Base-by-base conservation (phyloP, 2,329 filamentous ascomycete species). In the Stachybotrys chlorohalonatus region DNA sequence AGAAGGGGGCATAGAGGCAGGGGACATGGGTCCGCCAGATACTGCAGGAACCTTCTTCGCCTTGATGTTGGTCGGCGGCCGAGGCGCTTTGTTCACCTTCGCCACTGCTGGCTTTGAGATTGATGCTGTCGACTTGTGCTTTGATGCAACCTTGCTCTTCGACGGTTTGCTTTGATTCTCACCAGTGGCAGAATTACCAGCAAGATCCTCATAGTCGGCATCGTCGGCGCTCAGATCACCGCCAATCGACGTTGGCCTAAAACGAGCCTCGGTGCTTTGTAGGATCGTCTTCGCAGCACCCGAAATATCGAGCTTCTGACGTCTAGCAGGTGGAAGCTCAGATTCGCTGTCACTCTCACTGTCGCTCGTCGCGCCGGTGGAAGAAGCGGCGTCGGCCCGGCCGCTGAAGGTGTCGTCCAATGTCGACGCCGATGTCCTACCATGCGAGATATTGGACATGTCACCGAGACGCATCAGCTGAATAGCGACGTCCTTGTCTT, bases 401-500 rank as follows among this genome's bases (percentile, higher is more conserved):
- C 92, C 92, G 68, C 93, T 96, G 59, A 96, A 89, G 1, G 90
- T 92, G 70, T 97, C 93, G 65, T 97, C 93, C 55, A 94, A 77
- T 6, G 93, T 96, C 1, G 93, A 96, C 7, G 91, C 90, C 8
- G 93, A 96, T 3, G 90, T 95, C 61, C 93, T 88, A 54, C 91
- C 92, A 64, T 96, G 90, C 1, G 91, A 95, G 65, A 95, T 87
- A 68, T 95, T 95, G 55, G 91, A 94, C 63, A 92, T 90, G 68
- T 96, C 92, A 49, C 94, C 92, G 54, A 99, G 82, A 62, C 93
- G 88, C 86, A 99, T 97, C 65, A 99, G 79, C 73, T 97, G 94
- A 67, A 96, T 86, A 55, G 94, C 94, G 58, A 97, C 94, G 72
- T 99, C 94, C 67, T 86, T 86, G 62, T 86, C 83, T 71, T 99